Percentiles rank a stretch among this genome's conserved stretches.
These are phyloP conservation scores for Trametes sanguinea DNA, from an alignment of 768 basidiomycete genomes.

Conservation along the genomic window DNA sequence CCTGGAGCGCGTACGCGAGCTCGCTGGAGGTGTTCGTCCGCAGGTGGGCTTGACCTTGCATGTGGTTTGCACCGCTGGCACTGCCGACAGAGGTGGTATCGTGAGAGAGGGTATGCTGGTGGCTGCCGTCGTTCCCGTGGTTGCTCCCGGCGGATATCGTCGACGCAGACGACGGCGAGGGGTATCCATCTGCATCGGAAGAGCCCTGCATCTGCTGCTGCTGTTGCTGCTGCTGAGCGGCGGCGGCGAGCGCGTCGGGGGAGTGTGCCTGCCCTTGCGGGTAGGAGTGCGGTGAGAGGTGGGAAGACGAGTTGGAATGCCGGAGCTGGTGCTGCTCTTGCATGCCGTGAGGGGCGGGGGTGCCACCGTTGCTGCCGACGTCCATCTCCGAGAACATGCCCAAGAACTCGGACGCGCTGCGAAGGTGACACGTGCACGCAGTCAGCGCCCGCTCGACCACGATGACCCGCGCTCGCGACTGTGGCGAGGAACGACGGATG, in stretches of 20 bases:
- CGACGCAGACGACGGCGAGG: constrained; percentile 22
- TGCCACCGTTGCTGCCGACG: constrained; percentile 23
- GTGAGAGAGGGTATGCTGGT: constrained; percentile 12
- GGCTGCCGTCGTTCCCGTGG: constrained; percentile 4
- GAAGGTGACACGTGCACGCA: not conserved
- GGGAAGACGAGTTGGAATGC: constrained; percentile 4
- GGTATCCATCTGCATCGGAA: constrained; percentile 19
- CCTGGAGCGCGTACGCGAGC: constrained; percentile 25
- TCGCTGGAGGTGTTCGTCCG: constrained; percentile 21
- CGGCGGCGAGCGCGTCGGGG: not conserved
- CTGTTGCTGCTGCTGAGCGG: not conserved
- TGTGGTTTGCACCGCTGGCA: not conserved
- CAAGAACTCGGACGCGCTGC: constrained; percentile 28
- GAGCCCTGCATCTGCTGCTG: not conserved
- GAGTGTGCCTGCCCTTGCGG: constrained; percentile 5
- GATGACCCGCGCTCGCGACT: too few relatives aligned
- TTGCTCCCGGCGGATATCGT: constrained; percentile 22
- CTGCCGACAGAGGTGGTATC: constrained; percentile 8
- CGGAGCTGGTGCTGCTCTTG: constrained; percentile 12
- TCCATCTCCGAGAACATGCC: constrained; percentile 28
- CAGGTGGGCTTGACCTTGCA: constrained; percentile 6
- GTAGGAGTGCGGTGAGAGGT: constrained; percentile 14
- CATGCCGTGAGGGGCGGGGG: constrained; percentile 11
- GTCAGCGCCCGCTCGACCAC: not conserved
- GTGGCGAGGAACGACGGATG: not conserved